These are phyloP conservation scores for Elaphomyces granulatus DNA, from an alignment of 495 filamentous ascomycete genomes.

Conservation along the genomic window DNA sequence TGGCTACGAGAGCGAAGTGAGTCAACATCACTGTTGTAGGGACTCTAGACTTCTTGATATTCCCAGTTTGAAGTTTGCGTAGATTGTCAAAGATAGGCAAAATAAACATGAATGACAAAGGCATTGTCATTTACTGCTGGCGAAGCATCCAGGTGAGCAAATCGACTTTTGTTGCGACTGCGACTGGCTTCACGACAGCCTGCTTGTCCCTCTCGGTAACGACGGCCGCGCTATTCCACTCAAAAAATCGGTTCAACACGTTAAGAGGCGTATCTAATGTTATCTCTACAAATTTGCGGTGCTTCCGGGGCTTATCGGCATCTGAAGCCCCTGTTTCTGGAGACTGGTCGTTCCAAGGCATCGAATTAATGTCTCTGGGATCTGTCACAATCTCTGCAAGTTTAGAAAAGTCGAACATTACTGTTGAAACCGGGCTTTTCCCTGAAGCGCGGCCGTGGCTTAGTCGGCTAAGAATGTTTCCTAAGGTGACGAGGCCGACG, in stretches of 20 bases:
- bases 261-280: slow-evolving; percentile 76
- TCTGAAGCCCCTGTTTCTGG: slow-evolving; percentile 3
- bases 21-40: too few species aligned
- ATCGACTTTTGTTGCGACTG: slow-evolving; percentile 94
- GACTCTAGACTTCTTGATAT: too few species aligned
- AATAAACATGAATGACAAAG: too few species aligned
- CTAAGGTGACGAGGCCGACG: slow-evolving; percentile 82
- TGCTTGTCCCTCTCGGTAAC: slow-evolving; percentile 59
- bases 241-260: slow-evolving; percentile 79
- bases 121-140: too few species aligned
- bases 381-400: slow-evolving; percentile 82
- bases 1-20: too few species aligned
- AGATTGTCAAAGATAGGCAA: too few species aligned
- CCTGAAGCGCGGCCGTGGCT: slow-evolving; percentile 62
- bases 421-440: slow-evolving; percentile 58
- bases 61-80: too few species aligned
- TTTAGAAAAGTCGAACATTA: slow-evolving; percentile 91
- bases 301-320: slow-evolving; percentile 15
- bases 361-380: slow-evolving; percentile 42
- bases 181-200: slow-evolving; percentile 59
- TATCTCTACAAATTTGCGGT: slow-evolving; percentile 79
- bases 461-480: slow-evolving; percentile 84
- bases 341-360: slow-evolving; percentile 4
- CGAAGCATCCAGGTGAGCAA: slow-evolving; percentile 84
- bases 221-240: slow-evolving; percentile 93